Percentiles rank a stretch among this genome's conserved stretches.
Conservation (phyloP, 1,284 basidiomycete species). For the Bondarzewia mesenterica region DNA sequence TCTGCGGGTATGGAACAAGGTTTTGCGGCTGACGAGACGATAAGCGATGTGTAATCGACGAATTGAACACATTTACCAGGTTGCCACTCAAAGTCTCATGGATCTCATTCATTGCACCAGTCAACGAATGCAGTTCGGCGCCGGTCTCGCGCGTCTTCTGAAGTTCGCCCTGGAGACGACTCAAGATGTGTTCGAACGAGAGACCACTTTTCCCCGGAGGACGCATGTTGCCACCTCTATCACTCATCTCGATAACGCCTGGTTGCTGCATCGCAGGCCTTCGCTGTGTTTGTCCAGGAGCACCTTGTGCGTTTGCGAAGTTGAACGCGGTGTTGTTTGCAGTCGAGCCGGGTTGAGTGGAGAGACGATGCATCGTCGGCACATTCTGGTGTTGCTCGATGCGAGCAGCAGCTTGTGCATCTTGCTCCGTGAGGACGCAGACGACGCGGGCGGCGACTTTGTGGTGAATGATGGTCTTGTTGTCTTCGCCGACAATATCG, state of each 20-base stretch:
- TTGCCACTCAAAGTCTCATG: conserved; percentile 88
- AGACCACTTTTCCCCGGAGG: conserved; percentile 71
- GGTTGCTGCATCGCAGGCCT: conserved; percentile 49
- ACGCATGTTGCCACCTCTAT: conserved; percentile 63
- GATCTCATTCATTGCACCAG: conserved; percentile 83
- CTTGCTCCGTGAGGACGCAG: conserved; percentile 83
- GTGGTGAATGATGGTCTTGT: conserved; percentile 96
- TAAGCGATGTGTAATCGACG: background rate
- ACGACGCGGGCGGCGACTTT: conserved; percentile 94
- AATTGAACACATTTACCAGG: conserved; percentile 43
- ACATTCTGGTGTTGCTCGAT: conserved; percentile 50
- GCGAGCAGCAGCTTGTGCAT: conserved; percentile 64
- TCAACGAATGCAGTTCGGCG: conserved; percentile 78
- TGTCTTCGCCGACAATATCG: conserved; percentile 98
- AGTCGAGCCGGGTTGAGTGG: conserved; percentile 24
- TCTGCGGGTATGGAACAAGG: conserved; percentile 50
- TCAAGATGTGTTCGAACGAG: conserved; percentile 78
- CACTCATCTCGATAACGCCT: conserved; percentile 61
- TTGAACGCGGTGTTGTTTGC: conserved; percentile 29
- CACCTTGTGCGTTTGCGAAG: conserved; percentile 26
- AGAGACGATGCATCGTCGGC: conserved; percentile 18
- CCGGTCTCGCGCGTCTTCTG: conserved; percentile 93
- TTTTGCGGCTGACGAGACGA: conserved; percentile 39
- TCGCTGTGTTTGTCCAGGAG: conserved; percentile 32
- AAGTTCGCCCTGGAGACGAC: conserved; percentile 78